Base-by-base conservation (phyloP, 139 green algal species). In the Axilococcus clingmanii region DNA sequence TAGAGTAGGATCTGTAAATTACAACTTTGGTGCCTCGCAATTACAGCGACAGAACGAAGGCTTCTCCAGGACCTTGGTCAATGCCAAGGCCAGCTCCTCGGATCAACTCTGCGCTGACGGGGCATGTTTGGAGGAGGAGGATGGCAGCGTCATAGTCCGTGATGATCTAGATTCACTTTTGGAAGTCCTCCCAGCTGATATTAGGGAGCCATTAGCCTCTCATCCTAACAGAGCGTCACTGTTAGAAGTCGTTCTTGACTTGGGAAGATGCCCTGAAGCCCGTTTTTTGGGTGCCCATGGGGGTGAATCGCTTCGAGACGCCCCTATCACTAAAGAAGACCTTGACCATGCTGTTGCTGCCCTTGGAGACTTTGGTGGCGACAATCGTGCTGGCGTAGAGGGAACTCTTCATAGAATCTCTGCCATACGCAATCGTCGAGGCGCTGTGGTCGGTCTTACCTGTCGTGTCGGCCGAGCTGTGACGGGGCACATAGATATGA, bases 391-490 rank as follows among this genome's bases (percentile, higher is more conserved):
- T 27, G 83, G 83, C 1, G 72, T 93, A 17, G 57, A 74, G 35
- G 61, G 81, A 25, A 93, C 83, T 33, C 65, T 93, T 57, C 73
- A 94, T 53, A 74, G 83, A 46, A 93, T 93, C 58, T 74, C 46
- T n/a, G 70, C 75, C 48, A 87, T 97, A 29, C 68, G 83, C 40
- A 95, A 94, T 67, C 69, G 91, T 9, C 63, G 71, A 7, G 89
- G 84, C 20, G 52, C 61, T 22, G 77, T 98, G 35, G 80, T 98
- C 3, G 91, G 91, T 3, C 78, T 98, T 46, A 98, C 91, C 0
- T 97, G 89, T 59, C 82, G 91, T 15, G 91, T 95, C 9, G 91
- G 91, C 0, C 79, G 91, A 0, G 90, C 85, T 1, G 83, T 97
- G 7, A 86, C 74, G 4, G 91, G 92, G 27, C 87, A 95, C 60